Conservation (phyloP, 768 basidiomycete species). For the Amanita brunnescens region DNA sequence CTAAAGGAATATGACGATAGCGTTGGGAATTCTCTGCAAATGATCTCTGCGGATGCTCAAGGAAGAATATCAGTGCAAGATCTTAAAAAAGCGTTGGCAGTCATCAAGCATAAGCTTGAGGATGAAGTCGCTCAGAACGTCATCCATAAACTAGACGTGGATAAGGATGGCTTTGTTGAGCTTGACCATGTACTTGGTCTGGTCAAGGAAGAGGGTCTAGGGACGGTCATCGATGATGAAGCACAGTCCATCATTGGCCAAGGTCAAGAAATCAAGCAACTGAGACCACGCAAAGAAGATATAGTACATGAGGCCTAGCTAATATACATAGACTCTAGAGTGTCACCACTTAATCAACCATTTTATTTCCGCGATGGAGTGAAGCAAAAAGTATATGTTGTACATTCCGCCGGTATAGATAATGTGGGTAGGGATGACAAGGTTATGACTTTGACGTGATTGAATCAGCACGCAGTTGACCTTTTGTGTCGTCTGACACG, state of each 20-base stretch:
- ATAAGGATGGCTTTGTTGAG: slow-evolving; percentile 93
- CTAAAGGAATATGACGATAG: slow-evolving; percentile 86
- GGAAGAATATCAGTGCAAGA: slow-evolving; percentile 88
- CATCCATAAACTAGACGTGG: slow-evolving; percentile 89
- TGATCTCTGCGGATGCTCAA: slow-evolving; percentile 78
- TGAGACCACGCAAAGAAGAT: slow-evolving; percentile 89
- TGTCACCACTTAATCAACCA: neutral
- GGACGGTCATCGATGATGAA: slow-evolving; percentile 79
- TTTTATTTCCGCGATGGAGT: neutral
- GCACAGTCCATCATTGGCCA: slow-evolving; percentile 78
- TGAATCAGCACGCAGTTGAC: slow-evolving; percentile 17
- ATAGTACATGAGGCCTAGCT: slow-evolving; percentile 66
- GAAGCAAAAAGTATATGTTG: slow-evolving; percentile 6
- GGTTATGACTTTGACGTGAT: slow-evolving; percentile 23
- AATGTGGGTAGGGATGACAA: neutral
- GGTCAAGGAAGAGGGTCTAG: slow-evolving; percentile 81
- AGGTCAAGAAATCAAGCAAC: slow-evolving; percentile 72
- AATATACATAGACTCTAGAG: neutral
- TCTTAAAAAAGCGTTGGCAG: slow-evolving; percentile 80
- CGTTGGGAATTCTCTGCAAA: slow-evolving; percentile 76
- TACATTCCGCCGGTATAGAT: slow-evolving; percentile 10
- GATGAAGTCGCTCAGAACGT: slow-evolving; percentile 83
- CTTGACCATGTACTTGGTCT: slow-evolving; percentile 89
- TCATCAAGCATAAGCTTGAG: slow-evolving; percentile 90
- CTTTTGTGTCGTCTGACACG: slow-evolving; percentile 18